Base-by-base conservation (phyloP, 2,329 filamentous ascomycete species). In the Neoascochyta sp. region DNA sequence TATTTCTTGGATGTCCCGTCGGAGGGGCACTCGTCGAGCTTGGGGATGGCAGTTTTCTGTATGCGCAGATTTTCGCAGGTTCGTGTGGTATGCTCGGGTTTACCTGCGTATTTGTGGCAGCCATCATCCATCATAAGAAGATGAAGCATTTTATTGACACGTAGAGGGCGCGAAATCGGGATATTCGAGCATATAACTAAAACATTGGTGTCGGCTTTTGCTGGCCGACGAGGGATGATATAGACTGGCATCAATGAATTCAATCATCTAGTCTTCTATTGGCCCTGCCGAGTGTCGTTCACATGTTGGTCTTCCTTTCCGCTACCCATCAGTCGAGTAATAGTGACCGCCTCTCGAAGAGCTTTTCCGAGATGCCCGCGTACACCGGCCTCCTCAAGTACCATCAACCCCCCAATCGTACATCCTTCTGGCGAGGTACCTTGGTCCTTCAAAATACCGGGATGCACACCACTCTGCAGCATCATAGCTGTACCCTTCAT, bases 271-370 rank as follows among this genome's bases (percentile, higher is more conserved):
- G n/a, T n/a, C n/a, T n/a, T 24, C 18, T 33, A 33, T 10, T 38
- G 30, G 7, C 34, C 30, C 23, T 38, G 34, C 19, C 67, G 37
- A 9, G 64, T 70, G 37, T 69, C 65, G 29, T 69, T 69, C 0
- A 68, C 56, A 43, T 69, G 66, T 8, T 50, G 35, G 2, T 44
- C 47, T 1, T 47, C 59, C 14, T 29, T 27, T n/a, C 16, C 41
- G 1, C 21, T 45, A 10, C 56, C 65, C 66, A 70, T 69, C 13
- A 62, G 36, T 4, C 67, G 49, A 9, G 69, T 67, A 36, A 70
- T 54, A 5, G 68, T 71, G 0, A 71, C 67, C 8, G 69, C 66
- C 39, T 72, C 69, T n/a, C 70, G 52, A 9, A 73, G 48, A 1
- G 67, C 67, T 36, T 40, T 48, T 3, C 53, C 54, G 14, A 60